Conservation (phyloP, 2,329 filamentous ascomycete species). For the Sclerotiophoma versabilis region DNA sequence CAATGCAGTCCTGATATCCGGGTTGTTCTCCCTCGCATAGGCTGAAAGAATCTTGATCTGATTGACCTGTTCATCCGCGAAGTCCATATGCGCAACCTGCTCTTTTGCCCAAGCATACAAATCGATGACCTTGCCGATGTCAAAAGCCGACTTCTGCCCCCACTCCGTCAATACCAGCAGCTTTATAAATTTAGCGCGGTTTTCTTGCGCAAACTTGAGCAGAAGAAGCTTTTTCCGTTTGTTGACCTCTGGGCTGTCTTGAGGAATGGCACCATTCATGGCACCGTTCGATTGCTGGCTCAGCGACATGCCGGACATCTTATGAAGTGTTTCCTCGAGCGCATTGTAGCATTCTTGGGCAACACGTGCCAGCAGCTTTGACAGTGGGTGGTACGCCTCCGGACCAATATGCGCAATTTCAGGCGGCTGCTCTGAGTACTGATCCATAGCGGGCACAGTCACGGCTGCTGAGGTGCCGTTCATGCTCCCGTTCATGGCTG, state of each 20-base stretch:
- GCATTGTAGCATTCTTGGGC: constrained; percentile 85
- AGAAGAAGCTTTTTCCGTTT: constrained; percentile 73
- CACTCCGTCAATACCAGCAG: constrained; percentile 89
- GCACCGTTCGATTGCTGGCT: constrained; percentile 59
- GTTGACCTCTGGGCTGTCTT: constrained; percentile 38
- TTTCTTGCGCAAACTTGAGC: constrained; percentile 78
- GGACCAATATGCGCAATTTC: constrained; percentile 73
- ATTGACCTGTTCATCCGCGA: constrained; percentile 66
- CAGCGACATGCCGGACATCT: constrained; percentile 73
- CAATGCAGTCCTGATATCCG: constrained; percentile 88
- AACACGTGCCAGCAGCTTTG: constrained; percentile 76
- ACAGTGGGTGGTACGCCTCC: constrained; percentile 75
- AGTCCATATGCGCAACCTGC: constrained; percentile 38
- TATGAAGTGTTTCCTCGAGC: constrained; percentile 72
- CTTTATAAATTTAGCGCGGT: constrained; percentile 91
- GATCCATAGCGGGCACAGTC: constrained; percentile 21
- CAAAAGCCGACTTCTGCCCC: constrained; percentile 69
- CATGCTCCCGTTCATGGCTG: constrained; percentile 20
- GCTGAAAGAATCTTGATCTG: constrained; percentile 76
- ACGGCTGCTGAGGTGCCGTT: constrained; percentile 30
- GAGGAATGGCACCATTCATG: constrained; percentile 49
- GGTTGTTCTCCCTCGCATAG: constrained; percentile 80
- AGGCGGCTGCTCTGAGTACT: constrained; percentile 53
- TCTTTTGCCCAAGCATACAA: constrained; percentile 73
- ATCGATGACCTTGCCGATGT: constrained; percentile 88